These are phyloP conservation scores for Stentor coeruleus DNA, from an alignment of 73 alveolate species.

Conservation along the genomic window DNA sequence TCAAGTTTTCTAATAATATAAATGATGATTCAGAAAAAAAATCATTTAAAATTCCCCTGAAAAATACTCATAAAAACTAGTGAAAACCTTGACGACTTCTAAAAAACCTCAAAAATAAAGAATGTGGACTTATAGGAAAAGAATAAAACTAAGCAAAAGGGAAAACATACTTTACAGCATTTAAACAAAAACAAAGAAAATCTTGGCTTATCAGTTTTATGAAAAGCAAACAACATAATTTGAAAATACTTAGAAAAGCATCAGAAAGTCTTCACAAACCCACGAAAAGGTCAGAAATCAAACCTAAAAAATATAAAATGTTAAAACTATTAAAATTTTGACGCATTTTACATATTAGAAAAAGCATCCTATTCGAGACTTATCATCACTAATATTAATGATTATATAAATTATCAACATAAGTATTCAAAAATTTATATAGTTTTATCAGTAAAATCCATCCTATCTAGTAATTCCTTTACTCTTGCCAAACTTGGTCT, in stretches of 20 bases:
- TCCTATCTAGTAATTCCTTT: too few relatives aligned
- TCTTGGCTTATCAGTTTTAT: neutral
- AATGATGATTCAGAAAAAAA: neutral
- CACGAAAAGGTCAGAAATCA: neutral
- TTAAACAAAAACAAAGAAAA: neutral
- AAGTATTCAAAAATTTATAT: too few relatives aligned
- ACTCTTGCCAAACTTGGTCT: too few relatives aligned
- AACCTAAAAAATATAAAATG: neutral
- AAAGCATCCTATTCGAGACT: neutral
- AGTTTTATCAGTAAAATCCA: too few relatives aligned
- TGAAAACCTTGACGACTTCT: neutral
- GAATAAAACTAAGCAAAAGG: neutral
- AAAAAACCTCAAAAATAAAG: neutral
- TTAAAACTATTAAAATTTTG: neutral
- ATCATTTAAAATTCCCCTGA: neutral
- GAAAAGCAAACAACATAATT: neutral
- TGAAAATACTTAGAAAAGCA: neutral
- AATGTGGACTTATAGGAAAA: neutral
- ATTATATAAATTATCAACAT: too few relatives aligned
- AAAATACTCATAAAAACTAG: neutral
- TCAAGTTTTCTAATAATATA: neutral
- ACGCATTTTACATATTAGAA: neutral
- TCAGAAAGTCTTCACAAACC: neutral
- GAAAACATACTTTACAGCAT: neutral
- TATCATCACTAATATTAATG: too few relatives aligned